A percentile compares a stretch with the other conserved stretches of the same genome.
Conservation (phyloP, 208 protist genomes). For the Leishmania arabica region DNA sequence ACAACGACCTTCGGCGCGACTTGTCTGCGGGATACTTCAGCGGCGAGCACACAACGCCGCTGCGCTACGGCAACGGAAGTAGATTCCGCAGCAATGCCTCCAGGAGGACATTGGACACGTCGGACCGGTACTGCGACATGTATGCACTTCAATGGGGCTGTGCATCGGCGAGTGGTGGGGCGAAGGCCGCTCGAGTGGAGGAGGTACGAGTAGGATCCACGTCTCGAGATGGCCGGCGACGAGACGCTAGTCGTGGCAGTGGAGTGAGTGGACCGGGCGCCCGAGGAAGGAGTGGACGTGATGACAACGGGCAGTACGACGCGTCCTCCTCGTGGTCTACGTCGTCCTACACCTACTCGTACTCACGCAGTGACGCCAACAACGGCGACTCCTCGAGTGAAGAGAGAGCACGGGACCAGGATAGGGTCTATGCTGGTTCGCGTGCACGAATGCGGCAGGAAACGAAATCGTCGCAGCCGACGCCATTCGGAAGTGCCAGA, state of each 20-base stretch:
- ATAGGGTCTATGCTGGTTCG: background rate
- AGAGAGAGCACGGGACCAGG: background rate
- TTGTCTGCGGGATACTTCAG: background rate
- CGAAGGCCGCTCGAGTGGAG: background rate
- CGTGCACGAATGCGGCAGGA: background rate
- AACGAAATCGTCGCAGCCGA: background rate
- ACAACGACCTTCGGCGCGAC: no score
- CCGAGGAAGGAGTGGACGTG: background rate
- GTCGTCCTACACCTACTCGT: conserved; percentile 30
- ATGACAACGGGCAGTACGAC: background rate
- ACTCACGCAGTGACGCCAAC: conserved; percentile 17
- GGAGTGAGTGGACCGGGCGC: background rate
- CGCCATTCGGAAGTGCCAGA: background rate
- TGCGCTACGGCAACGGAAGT: conserved; percentile 15
- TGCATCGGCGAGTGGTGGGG: background rate
- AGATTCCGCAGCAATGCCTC: background rate
- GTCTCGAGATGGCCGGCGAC: background rate
- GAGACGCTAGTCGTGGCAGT: background rate
- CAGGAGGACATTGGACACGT: background rate
- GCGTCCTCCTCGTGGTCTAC: conserved; percentile 11
- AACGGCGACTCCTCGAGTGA: background rate
- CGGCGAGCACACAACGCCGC: background rate
- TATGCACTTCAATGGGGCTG: background rate
- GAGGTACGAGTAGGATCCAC: background rate
- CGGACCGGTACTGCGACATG: background rate